Conservation (phyloP, 495 filamentous ascomycete species). For the Melanomma pulvis-pyrius region DNA sequence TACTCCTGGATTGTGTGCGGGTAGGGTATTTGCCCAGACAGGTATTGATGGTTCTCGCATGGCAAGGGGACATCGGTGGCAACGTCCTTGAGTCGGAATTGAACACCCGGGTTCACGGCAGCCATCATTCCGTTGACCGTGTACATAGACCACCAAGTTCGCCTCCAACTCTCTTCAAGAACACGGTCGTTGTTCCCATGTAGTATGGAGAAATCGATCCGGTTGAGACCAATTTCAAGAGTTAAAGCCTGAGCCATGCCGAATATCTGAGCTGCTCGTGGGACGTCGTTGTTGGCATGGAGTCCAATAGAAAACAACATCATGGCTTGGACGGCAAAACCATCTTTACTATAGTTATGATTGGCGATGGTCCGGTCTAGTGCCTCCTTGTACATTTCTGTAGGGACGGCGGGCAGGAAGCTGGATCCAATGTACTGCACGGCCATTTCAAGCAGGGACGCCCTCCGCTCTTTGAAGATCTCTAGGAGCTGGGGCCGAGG, state of each 20-base stretch:
- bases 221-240: slow-evolving; percentile 75
- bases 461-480: slow-evolving; percentile 37
- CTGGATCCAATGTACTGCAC: slow-evolving; percentile 72
- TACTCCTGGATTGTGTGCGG: slow-evolving; percentile 69
- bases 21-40: slow-evolving; percentile 58
- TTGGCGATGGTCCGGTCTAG: slow-evolving; percentile 56
- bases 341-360: slow-evolving; percentile 57
- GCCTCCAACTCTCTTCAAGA: slow-evolving; percentile 73
- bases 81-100: slow-evolving; percentile 46
- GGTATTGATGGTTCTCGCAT: slow-evolving; percentile 74
- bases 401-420: slow-evolving; percentile 54
- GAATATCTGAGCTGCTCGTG: slow-evolving; percentile 67
- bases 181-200: slow-evolving; percentile 56
- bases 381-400: slow-evolving; percentile 58
- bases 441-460: slow-evolving; percentile 58
- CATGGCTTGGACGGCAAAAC: slow-evolving; percentile 74
- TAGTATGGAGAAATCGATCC: slow-evolving; percentile 52
- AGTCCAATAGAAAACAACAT: slow-evolving; percentile 76
- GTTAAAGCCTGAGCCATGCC: slow-evolving; percentile 68
- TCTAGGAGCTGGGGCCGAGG: slow-evolving; percentile 50
- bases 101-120: slow-evolving; percentile 42
- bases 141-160: slow-evolving; percentile 93
- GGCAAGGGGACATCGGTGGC: slow-evolving; percentile 57
- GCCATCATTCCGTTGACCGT: slow-evolving; percentile 68
- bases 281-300: slow-evolving; percentile 71